Base-by-base conservation (phyloP, 2,329 filamentous ascomycete genomes). In the Tolypocladium pustulatum region DNA sequence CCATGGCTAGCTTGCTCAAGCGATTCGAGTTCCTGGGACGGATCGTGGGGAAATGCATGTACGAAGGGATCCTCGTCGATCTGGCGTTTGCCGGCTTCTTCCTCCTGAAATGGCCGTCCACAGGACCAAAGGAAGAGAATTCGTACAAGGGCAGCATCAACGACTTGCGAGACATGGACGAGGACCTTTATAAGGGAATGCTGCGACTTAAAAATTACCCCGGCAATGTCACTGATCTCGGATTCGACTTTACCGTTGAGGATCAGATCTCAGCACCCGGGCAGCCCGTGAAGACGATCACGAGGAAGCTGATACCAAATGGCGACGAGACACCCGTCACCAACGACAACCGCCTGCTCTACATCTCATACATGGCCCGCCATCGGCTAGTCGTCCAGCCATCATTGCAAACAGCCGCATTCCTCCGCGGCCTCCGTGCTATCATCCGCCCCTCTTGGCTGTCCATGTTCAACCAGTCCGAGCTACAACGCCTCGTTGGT, bases 401-500 rank as follows among this genome's bases (percentile, higher is more conserved):
- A 1, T 82, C 82, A 55, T 75, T 80, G n/a, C 91, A 97, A 68
- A 97, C 92, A 0, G 81, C 85, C 27, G 91, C 91, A 1, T 99
- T 99, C 71, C 81, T 99, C 9, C 85, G 85, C 58, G 94, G 94
- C 0, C 83, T 99, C 1, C 85, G 89, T 27, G 81, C 87, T 63
- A 96, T 99, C 68, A 94, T 99, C 63, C 88, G 92, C 60, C 92
- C 93, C 0, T 84, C 85, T 4, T 99, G 94, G 94, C 81, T 99
- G 5, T 91, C 88, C 66, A 97, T 99, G 94, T 99, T 99, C 78
- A 99, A 99, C 72, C 93, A 97, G 71, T 85, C 85, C 3, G 94
- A 99, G 71, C 81, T 99, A 5, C 94, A 97, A 74, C 94, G 90
- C 1, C 85, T 99, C 7, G 89, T 99, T 20, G 90, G 91, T 57